A percentile compares a stretch with the other conserved stretches of the same genome.
phyloP scores from a whole-genome alignment of 768 basidiomycete species.

The Chiua virens region DNA sequence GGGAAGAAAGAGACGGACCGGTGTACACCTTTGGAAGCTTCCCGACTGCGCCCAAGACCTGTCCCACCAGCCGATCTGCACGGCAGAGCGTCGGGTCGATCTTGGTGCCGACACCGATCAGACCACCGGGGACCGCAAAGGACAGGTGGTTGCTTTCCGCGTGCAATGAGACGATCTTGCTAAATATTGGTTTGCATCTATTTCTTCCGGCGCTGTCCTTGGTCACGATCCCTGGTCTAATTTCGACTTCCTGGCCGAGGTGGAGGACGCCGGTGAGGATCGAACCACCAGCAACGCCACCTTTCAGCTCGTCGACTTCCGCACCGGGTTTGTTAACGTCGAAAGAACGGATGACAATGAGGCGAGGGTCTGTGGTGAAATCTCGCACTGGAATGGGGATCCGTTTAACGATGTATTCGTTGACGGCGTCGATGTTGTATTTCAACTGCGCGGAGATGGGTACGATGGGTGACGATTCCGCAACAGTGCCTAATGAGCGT shows the following conservation, averaged over 20 bases:
- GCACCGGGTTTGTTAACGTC: slow-evolving; percentile 99
- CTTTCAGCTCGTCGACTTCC: slow-evolving; percentile 95
- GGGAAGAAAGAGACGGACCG: slow-evolving; percentile 39
- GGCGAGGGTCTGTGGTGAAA: slow-evolving; percentile 86
- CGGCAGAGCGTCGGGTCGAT: slow-evolving; percentile 97
- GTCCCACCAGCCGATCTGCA: slow-evolving; percentile 95
- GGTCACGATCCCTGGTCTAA: slow-evolving; percentile 94
- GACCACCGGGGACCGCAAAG: slow-evolving; percentile 95
- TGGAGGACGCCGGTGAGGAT: slow-evolving; percentile 90
- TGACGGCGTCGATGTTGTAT: slow-evolving; percentile 99
- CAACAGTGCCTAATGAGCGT: slow-evolving; percentile 78
- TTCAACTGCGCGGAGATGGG: slow-evolving; percentile 98
- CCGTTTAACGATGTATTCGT: slow-evolving; percentile 96
- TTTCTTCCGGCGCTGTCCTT: slow-evolving; percentile 90
- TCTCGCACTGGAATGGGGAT: slow-evolving; percentile 95
- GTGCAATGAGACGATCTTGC: slow-evolving; percentile 84
- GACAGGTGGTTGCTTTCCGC: slow-evolving; percentile 94
- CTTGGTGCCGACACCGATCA: slow-evolving; percentile 97
- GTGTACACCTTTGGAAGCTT: slow-evolving; percentile 93
- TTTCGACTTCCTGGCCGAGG: slow-evolving; percentile 93
- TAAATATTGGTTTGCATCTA: slow-evolving; percentile 92
- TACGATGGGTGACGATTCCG: slow-evolving; percentile 95
- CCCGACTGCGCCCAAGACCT: slow-evolving; percentile 93
- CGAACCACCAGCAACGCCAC: slow-evolving; percentile 96
- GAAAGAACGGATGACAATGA: slow-evolving; percentile 99